Base-by-base conservation (phyloP, 2,329 filamentous ascomycete species). In the Colletotrichum eleusines region DNA sequence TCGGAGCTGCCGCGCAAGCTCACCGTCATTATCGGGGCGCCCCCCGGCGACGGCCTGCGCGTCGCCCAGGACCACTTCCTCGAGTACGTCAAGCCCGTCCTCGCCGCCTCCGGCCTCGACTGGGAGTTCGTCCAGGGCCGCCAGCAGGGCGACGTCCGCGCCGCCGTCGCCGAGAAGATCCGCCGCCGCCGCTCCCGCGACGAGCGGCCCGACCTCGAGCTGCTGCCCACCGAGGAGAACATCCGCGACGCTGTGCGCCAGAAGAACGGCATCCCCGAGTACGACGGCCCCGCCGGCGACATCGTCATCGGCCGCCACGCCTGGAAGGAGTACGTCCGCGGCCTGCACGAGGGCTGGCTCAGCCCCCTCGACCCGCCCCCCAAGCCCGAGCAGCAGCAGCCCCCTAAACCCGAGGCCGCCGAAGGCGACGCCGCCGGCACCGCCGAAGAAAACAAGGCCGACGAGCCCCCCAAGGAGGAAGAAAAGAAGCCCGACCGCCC, bases 281-380 rank as follows among this genome's bases (percentile, higher is more conserved):
- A 92, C 77, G 85, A 91, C 5, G 95, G 93, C 12, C 85, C 92
- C 28, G 88, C 88, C 73, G 96, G 96, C 54, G 95, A 98, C 78
- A 86, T 99, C 62, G 90, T 98, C 23, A 89, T 99, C 76, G 96
- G 96, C 16, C 86, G 95, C 67, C 93, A 98, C 79, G 91, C 95
- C 12, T 99, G 96, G 96, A 99, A 98, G 83, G 96, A 99, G 82
- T 99, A 98, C 80, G 85, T 98, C 31, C 88, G 95, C 69, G 96
- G 96, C 55, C 78, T 98, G 74, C 96, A 99, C 79, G 96, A 99
- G 82, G 96, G 96, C 66, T 99, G 96, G 95, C 84, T 99, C 31
- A 95, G 96, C 0, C 94, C 96, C 9, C 83, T 97, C 53, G 89
- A 92, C 70, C 81, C 89, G 66, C 92, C 92, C 1, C 76, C 79